Evolutionary conservation across 176 grass and related monocot genomes (phyloP), one percentile per base, ranked within the genome.

Genomic region (Oryza glaberrima): DNA sequence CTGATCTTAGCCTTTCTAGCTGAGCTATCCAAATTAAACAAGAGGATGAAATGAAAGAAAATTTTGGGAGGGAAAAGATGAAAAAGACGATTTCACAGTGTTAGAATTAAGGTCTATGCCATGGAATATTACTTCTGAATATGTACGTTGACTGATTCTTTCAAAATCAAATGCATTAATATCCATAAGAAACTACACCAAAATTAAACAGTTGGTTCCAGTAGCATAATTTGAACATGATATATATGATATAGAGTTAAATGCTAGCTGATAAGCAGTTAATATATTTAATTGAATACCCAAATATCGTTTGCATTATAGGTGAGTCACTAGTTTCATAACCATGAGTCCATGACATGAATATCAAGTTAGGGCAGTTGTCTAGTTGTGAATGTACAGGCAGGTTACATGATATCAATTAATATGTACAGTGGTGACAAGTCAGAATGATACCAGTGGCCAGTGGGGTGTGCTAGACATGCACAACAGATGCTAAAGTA

Each of bases 11-110:
- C 70, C 89, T 87, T 91, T 91, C 80, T 76, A 87, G 87, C 89
- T 87, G 65, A 84, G 85, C 76, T 87, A 84, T 87, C 85, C 51
- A 56, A 87, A 94, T 81, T 63, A 80, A 90, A 87, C 61, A 88
- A 80, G 82, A 64, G 73, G 86, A 71, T 76, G 76, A 75, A 67
- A 77, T 75, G 66, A 78, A 78, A n/a, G 74, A 74, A 45, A 63
- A 22, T 3, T 1, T 3, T 30, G 34, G 25, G 16, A 32, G 11
- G 34, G 47, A 89, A 82, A 69, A 69, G 36, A 83, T 89, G 43
- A 66, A 76, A 85, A 80, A 88, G 85, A 83, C 60, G 67, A 77
- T 77, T 90, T 86, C 66, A 71, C 26, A 73, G 88, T 85, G 32
- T 86, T 89, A 76, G 20, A 82, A 56, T 48, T 86, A 44, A 0